These are phyloP conservation scores for Irpex rosettiformis DNA, from an alignment of 1,284 basidiomycete genomes.

Conservation along the genomic window DNA sequence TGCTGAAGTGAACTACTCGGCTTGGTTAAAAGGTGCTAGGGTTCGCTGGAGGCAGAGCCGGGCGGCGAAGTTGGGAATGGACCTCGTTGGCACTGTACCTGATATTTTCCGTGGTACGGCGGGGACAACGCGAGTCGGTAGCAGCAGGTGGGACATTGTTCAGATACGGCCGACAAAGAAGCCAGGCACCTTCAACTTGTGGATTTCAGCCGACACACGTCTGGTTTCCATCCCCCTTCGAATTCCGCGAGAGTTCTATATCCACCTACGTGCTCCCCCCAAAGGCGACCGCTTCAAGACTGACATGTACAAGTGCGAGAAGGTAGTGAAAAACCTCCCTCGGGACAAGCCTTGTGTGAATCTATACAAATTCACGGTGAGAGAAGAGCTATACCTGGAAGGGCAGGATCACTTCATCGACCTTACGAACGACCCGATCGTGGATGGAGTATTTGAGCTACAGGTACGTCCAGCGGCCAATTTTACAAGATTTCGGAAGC, in stretches of 20 bases:
- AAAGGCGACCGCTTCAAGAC: slow-evolving; percentile 62
- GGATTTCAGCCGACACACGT: slow-evolving; percentile 84
- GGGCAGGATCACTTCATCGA: slow-evolving; percentile 91
- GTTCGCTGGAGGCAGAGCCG: slow-evolving; percentile 75
- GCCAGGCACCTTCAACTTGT: slow-evolving; percentile 85
- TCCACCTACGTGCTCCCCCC: slow-evolving; percentile 78
- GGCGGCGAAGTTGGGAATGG: slow-evolving; percentile 34
- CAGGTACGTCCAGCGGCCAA: slow-evolving; percentile 51
- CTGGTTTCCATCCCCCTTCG: slow-evolving; percentile 80
- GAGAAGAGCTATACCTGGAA: slow-evolving; percentile 82
- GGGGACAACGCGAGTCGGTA: slow-evolving; percentile 44
- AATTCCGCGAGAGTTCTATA: slow-evolving; percentile 90
- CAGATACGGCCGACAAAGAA: slow-evolving; percentile 81
- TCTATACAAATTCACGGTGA: slow-evolving; percentile 82
- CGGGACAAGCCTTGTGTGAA: slow-evolving; percentile 76
- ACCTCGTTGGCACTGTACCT: slow-evolving; percentile 47
- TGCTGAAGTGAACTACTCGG: slow-evolving; percentile 65
- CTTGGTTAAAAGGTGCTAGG: slow-evolving; percentile 80
- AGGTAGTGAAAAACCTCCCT: slow-evolving; percentile 79
- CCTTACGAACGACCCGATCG: slow-evolving; percentile 90
- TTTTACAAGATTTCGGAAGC: background rate
- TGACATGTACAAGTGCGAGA: slow-evolving; percentile 70
- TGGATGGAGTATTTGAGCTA: slow-evolving; percentile 93
- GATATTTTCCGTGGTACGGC: slow-evolving; percentile 79
- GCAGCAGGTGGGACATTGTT: slow-evolving; percentile 88